Base-by-base conservation (phyloP, 1,139 yeast genomes). In the Debaryomyces coudertii region DNA sequence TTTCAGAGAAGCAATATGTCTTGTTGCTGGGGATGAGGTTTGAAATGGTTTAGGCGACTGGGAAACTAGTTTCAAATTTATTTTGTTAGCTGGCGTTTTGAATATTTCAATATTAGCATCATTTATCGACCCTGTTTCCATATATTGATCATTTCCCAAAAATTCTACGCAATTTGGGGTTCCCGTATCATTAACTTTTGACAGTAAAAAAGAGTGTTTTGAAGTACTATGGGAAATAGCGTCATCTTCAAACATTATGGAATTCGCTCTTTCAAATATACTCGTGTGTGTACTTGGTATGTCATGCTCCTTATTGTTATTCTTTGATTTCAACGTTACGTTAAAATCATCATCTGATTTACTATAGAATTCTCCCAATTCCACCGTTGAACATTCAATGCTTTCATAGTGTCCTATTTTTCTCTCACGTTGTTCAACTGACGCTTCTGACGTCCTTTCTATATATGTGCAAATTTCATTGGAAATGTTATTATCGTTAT, bases 31-130 rank as follows among this genome's bases (percentile, higher is more conserved):
- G 4, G 42, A 27, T 4, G 47, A n/a, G 9, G 39, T 24, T 15
- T 9, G n/a, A 11, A 12, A n/a, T 16, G 33, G 31, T 15, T 42
- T 29, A 42, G 49, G 31, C 50, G 40, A 27, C 45, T 45, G 18
- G 46, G 35, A 29, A 14, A 38, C 27, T 12, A 12, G 40, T 42
- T 5, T 56, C 28, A 46, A 8, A 29, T 29, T 9, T 11, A 38
- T 5, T 4, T 20, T 12, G 11, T 38, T 29, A 7, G 54, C 44
- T 14, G 54, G 51, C 2, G 55, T 49, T 38, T 52, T 56, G 49
- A 53, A 55, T 2, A 57, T 52, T 48, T 63, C 68, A 14, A 63
- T 51, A 42, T 60, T 56, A 5, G 66, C 60, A 40, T 62, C 60
- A 7, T 53, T 53, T 6, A 63, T 47, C 8, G 65, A 38, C 15